Percentiles rank a stretch among this genome's conserved stretches.
Evolutionary conservation across 2,329 filamentous ascomycete species (phyloP).

Genomic region (Talaromyces marneffei): DNA sequence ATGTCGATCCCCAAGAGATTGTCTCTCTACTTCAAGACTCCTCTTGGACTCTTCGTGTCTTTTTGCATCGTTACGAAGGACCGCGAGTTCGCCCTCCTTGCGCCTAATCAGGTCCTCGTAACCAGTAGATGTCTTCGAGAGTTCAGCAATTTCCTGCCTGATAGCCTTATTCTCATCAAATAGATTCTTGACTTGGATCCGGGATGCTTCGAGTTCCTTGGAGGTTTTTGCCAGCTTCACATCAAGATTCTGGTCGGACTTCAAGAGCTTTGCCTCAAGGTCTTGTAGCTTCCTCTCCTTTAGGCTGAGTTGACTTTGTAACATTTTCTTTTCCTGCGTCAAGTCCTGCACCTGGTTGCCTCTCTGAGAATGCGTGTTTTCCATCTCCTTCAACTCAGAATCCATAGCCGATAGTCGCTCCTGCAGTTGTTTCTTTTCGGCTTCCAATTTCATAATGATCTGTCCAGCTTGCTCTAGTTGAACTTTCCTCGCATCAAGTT

Average conservation of each 20-base stretch:
- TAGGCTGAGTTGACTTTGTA: slow-evolving; percentile 80
- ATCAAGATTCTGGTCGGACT: slow-evolving; percentile 82
- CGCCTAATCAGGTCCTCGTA: slow-evolving; percentile 90
- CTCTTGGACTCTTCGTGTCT: slow-evolving; percentile 76
- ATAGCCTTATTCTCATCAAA: slow-evolving; percentile 74
- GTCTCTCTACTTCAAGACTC: slow-evolving; percentile 72
- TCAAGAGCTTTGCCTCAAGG: slow-evolving; percentile 74
- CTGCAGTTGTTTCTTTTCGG: slow-evolving; percentile 73
- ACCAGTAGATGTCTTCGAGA: slow-evolving; percentile 86
- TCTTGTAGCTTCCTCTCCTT: slow-evolving; percentile 89
- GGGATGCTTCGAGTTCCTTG: slow-evolving; percentile 72
- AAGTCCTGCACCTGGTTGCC: slow-evolving; percentile 71
- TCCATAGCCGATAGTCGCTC: slow-evolving; percentile 65
- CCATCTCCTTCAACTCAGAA: slow-evolving; percentile 62
- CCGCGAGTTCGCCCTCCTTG: slow-evolving; percentile 86
- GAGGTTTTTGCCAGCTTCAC: slow-evolving; percentile 71
- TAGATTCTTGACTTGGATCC: slow-evolving; percentile 69
- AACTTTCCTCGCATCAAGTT: slow-evolving; percentile 68
- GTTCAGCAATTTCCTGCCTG: slow-evolving; percentile 75
- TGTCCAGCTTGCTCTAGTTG: slow-evolving; percentile 88
- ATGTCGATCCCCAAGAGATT: slow-evolving; percentile 65
- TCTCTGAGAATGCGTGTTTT: slow-evolving; percentile 64
- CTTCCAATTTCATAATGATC: slow-evolving; percentile 78
- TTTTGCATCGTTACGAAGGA: slow-evolving; percentile 78
- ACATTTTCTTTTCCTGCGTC: slow-evolving; percentile 78